Base-by-base conservation (phyloP, 1,284 basidiomycete genomes). In the Malassezia equina region DNA sequence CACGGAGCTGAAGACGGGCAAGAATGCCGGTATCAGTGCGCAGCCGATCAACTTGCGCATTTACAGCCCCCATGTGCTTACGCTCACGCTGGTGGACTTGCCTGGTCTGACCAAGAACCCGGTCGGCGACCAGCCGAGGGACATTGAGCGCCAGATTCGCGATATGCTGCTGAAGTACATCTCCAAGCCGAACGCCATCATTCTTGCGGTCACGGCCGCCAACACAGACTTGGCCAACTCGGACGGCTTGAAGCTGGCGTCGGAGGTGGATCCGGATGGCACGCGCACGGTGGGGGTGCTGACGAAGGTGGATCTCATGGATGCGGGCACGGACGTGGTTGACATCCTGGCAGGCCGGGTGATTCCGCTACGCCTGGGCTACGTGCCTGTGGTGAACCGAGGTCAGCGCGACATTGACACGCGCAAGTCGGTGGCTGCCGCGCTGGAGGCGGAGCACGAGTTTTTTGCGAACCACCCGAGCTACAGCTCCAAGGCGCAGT, bases 201-300 rank as follows among this genome's bases (percentile, higher is more conserved):
- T 96, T 66, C 84, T 96, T 44, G 93, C 93, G 29, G 93, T 96
- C 62, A 95, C 93, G 0, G 88, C 86, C 21, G 93, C 90, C 63
- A 96, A 96, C 76, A 87, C 85, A 33, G 93, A 98, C 79, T 80
- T 98, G 80, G 93, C 93, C 55, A 98, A 98, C 78, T 95, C 91
- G 21, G 93, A 96, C 76, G 93, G 93, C 50, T 77, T 98, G 75
- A 95, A 96, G 79, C 78, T 96, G 78, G 93, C 91, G 36, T 81
- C 93, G 58, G 90, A 95, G 71, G 90, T 95, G 25, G 93, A 98
- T 75, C 90, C 91, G 0, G 93, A 96, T 57, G 93, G 93, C 45
- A 78, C 84, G 45, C 81, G 93, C 71, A 98, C 93, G 28, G 94
- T 96, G 66, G 93, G 93, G 81, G 93, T 96, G 17, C 78, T 98